Percentiles rank a stretch among this genome's conserved stretches.
Conservation (phyloP, 345 rosid genomes). For the Arabis alpina region DNA sequence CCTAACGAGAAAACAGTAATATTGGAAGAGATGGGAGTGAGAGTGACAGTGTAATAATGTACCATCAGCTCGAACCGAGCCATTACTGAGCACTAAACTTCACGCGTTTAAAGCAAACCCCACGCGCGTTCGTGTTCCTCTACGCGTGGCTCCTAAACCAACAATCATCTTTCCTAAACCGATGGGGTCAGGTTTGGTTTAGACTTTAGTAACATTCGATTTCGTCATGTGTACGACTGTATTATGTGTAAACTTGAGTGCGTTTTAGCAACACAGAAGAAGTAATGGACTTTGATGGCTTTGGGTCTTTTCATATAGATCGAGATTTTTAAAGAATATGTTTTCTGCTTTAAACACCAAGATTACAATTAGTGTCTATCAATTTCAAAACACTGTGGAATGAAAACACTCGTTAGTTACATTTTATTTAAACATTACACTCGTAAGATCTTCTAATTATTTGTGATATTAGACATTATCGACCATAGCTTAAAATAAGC, state of each 20-base stretch:
- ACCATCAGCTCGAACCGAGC: conserved; percentile 31
- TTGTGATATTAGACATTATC: no score
- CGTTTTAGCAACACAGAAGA: conserved; percentile 5
- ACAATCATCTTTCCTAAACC: conserved; percentile 22
- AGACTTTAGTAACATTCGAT: background rate
- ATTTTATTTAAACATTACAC: no score
- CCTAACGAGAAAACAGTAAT: conserved; percentile 13
- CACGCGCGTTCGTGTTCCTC: conserved; percentile 38
- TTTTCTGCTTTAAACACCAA: background rate
- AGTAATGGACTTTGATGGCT: conserved; percentile 33
- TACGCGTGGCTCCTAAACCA: conserved; percentile 24
- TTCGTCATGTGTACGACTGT: conserved; percentile 27
- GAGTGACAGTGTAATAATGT: conserved; percentile 8
- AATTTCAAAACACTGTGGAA: background rate
- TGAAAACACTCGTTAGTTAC: background rate
- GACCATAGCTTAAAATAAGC: no score
- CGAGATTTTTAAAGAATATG: background rate
- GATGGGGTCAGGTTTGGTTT: background rate
- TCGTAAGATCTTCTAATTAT: no score
- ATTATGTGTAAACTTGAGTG: conserved; percentile 29
- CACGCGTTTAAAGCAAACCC: conserved; percentile 38
- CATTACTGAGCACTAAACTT: conserved; percentile 5
- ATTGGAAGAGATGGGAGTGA: conserved; percentile 20
- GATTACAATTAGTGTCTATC: conserved; percentile 23
- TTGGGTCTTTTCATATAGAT: conserved; percentile 38